Evolutionary conservation across 257 asterid genomes (phyloP), one percentile per base, ranked within the genome.

Genomic region (Solanum chilense): DNA sequence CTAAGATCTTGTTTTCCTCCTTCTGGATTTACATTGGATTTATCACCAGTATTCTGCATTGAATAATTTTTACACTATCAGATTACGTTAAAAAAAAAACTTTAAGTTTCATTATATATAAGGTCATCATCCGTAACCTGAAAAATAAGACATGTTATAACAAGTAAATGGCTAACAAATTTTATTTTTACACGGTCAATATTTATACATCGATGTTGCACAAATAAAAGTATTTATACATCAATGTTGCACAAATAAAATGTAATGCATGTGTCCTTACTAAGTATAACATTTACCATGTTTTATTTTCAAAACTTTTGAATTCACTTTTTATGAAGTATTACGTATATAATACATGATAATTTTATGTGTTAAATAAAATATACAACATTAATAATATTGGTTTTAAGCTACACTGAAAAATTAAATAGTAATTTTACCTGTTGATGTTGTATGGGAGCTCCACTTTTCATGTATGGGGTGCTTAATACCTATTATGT

Each of bases 381-480:
- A 18, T 52, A 52, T 52, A 7, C 10, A 18, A 6, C 1, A 6
- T 52, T 52, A 52, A 18, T 52, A 52, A 18, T 52, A 23, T 52
- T 52, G 62, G 62, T 52, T 1, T 52, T 52, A 52, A 52, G 62
- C 62, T 52, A 52, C 1, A 52, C n/a, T 52, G 62, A 52, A 52
- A 52, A 52, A 18, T 52, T 52, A 52, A 52, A 18, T 18, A 56
- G 64, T 56, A 56, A 56, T 56, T 56, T 56, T 56, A 29, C 98
- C 98, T 92, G 97, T 23, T 92, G 98, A 86, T 91, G 93, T 73
- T 94, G 93, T 74, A 90, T 77, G 78, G 94, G 91, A 90, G 92
- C 95, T 93, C 98, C 99, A 91, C 89, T 96, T 91, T 94, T 94
- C 98, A 96, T 89, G 92, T 96, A 96, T 70, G 98, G 97, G 27